These are phyloP conservation scores for Didymella pinodella DNA, from an alignment of 2,329 filamentous ascomycete genomes.

Conservation along the genomic window DNA sequence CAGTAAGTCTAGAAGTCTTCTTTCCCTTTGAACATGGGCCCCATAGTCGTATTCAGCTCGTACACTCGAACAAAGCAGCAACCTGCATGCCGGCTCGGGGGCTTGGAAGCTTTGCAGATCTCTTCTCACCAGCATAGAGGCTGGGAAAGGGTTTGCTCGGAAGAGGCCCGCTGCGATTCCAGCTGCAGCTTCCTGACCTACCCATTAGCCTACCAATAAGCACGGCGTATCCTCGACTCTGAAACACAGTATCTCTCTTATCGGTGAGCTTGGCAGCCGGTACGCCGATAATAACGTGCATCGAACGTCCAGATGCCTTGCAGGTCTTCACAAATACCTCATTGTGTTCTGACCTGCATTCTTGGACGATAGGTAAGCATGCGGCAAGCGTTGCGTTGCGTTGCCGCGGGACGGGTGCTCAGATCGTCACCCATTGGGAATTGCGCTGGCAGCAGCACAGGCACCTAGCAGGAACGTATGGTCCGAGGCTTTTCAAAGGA, in stretches of 20 bases:
- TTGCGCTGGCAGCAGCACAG: background rate
- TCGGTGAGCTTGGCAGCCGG: constrained; percentile 8
- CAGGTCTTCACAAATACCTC: background rate
- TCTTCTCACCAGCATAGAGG: background rate
- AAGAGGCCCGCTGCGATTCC: background rate
- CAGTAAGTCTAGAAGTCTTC: background rate
- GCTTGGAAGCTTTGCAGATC: constrained; percentile 1
- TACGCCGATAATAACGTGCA: constrained; percentile 1
- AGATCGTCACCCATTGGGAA: too few relatives aligned
- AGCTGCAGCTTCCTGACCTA: constrained; percentile 9
- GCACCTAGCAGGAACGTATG: background rate
- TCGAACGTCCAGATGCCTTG: background rate
- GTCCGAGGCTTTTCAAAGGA: background rate
- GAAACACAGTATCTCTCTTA: constrained; percentile 16
- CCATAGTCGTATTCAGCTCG: background rate
- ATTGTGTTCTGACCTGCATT: constrained; percentile 4
- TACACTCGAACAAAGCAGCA: background rate
- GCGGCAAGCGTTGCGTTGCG: background rate
- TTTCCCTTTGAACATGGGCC: background rate
- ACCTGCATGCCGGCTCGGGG: background rate
- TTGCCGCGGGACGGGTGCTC: background rate
- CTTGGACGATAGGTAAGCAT: constrained; percentile 5
- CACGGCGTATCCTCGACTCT: constrained; percentile 3
- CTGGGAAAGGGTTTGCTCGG: constrained; percentile 1
- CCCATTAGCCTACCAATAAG: constrained; percentile 10